Percentiles rank a stretch among this genome's conserved stretches.
Conservation (phyloP, 306 rosid species). For the Prosopis cineraria region DNA sequence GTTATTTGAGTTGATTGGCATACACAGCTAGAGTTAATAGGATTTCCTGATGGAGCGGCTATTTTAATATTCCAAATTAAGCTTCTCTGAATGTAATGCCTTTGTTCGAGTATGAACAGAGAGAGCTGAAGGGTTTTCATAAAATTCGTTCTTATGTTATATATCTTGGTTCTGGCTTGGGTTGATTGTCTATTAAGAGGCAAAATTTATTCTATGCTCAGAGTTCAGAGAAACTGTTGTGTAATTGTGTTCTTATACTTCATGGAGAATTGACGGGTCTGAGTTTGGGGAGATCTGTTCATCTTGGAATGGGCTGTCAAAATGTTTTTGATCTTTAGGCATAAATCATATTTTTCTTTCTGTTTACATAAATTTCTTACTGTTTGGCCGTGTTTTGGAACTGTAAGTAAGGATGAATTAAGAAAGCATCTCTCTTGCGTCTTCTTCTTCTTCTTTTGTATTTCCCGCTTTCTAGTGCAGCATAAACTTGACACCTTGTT, state of each 20-base stretch:
- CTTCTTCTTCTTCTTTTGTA: not conserved
- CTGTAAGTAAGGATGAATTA: not conserved
- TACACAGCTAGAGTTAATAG: not conserved
- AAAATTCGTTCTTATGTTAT: not conserved
- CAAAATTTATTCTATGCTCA: not conserved
- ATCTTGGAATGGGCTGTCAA: not conserved
- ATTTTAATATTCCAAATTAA: not conserved
- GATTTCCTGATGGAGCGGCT: not conserved
- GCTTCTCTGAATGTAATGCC: not conserved
- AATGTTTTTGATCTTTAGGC: not conserved
- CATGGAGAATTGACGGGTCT: not conserved
- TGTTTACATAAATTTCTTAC: not conserved
- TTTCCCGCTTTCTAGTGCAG: not conserved
- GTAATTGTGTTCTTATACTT: conserved; percentile 9
- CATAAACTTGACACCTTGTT: not conserved
- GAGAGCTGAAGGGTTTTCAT: not conserved
- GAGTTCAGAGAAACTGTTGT: not conserved
- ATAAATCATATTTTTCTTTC: not conserved
- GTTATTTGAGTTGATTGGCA: not conserved
- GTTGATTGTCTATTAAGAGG: not conserved
- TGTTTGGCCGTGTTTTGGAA: not conserved
- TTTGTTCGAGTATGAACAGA: not conserved
- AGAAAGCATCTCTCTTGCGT: not conserved
- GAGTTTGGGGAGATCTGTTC: not conserved
- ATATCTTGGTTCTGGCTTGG: not conserved